A percentile compares a stretch with the other conserved stretches of the same genome.
These are phyloP conservation scores for Lasiodiplodia gonubiensis DNA, from an alignment of 2,329 filamentous ascomycete species.

Conservation along the genomic window DNA sequence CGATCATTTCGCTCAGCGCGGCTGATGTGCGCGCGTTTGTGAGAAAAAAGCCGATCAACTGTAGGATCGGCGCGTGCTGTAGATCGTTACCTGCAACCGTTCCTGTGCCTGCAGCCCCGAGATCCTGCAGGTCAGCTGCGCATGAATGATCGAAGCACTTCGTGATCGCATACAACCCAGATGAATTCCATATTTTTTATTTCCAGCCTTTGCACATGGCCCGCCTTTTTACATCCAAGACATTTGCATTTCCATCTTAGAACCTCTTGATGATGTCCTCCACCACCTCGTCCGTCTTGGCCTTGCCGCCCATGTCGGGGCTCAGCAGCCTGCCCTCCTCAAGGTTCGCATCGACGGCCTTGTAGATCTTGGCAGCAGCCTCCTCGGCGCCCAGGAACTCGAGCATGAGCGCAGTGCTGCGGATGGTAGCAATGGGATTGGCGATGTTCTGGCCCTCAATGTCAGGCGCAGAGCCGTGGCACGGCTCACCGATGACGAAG, in stretches of 20 bases:
- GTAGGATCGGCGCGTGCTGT: constrained; percentile 12
- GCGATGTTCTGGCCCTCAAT: constrained; percentile 92
- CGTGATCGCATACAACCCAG: not conserved
- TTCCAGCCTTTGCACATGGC: constrained; percentile 1
- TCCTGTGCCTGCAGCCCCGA: constrained; percentile 17
- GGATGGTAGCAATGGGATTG: constrained; percentile 93
- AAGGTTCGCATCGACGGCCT: constrained; percentile 88
- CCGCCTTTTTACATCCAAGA: not conserved
- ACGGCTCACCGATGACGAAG: constrained; percentile 97
- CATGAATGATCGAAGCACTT: constrained; percentile 5
- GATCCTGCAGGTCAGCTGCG: constrained; percentile 22
- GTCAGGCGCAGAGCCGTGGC: constrained; percentile 94
- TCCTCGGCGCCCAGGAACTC: constrained; percentile 90
- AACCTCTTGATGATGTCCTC: constrained; percentile 84
- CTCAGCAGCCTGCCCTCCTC: constrained; percentile 81
- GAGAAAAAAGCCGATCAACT: constrained; percentile 9
- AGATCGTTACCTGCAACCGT: constrained; percentile 21
- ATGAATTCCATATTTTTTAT: not conserved
- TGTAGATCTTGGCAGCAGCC: constrained; percentile 88
- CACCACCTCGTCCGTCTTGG: constrained; percentile 84
- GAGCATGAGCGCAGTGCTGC: constrained; percentile 91
- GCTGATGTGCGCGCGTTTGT: constrained; percentile 19
- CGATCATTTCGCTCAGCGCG: constrained; percentile 13
- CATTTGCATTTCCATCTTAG: constrained; percentile 53
- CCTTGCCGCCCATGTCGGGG: constrained; percentile 88